These are phyloP conservation scores for Anthoceros angustus DNA, from an alignment of 225 moss, liverwort and hornwort species.

Conservation along the genomic window DNA sequence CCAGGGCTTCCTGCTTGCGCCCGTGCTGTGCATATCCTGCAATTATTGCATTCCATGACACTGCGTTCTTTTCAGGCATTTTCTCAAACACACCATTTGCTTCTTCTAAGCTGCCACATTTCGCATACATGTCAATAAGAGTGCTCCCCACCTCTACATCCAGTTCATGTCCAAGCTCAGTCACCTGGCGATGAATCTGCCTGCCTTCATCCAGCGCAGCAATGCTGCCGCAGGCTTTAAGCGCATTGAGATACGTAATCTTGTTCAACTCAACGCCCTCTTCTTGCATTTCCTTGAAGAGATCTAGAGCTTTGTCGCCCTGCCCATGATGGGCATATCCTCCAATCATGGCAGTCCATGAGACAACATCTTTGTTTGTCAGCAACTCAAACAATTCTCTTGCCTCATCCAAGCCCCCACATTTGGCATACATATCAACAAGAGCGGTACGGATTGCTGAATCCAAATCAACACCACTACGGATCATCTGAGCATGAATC, in stretches of 20 bases:
- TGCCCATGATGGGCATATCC: not conserved
- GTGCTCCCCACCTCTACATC: not conserved
- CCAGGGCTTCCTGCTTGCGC: not conserved
- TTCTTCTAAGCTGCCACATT: not conserved
- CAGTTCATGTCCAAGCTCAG: not conserved
- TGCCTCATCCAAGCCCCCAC: not conserved
- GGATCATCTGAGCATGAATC: not conserved
- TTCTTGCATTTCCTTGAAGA: not conserved
- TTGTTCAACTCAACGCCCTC: not conserved
- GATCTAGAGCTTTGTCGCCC: not conserved
- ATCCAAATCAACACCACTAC: not conserved
- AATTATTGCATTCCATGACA: not conserved
- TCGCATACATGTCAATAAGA: not conserved
- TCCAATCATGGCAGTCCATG: not conserved
- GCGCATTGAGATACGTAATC: not conserved
- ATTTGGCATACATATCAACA: not conserved
- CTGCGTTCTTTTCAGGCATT: not conserved
- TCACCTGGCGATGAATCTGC: not conserved
- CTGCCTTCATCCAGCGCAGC: not conserved
- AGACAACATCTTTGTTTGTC: not conserved
- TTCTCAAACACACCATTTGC: not conserved
- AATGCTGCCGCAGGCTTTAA: not conserved
- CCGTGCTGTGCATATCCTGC: not conserved
- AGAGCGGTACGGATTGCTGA: not conserved
- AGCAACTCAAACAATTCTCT: not conserved